A percentile compares a stretch with the other conserved stretches of the same genome.
Evolutionary conservation across 495 filamentous ascomycete species (phyloP).

Genomic region (Glarea lozoyensis): DNA sequence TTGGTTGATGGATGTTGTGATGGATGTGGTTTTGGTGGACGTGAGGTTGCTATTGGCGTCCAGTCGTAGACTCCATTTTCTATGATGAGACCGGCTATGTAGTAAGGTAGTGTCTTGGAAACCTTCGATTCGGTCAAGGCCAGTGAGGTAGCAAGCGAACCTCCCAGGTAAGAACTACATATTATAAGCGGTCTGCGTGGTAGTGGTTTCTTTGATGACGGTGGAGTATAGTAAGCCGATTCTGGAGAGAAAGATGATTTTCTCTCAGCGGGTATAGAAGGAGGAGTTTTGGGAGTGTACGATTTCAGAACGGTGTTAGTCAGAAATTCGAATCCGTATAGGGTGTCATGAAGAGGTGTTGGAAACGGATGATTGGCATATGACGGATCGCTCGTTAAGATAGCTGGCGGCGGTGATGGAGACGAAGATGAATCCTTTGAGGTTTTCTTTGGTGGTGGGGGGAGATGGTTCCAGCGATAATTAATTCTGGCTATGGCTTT

Average conservation of each 20-base stretch:
- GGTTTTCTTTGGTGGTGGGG: conserved; percentile 1
- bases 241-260: conserved; percentile 13
- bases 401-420: conserved; percentile 8
- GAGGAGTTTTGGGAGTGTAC: not conserved
- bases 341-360: conserved; percentile 37
- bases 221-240: conserved; percentile 14
- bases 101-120: conserved; percentile 8
- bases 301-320: conserved; percentile 3
- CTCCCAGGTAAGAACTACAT: conserved; percentile 41
- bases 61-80: conserved; percentile 47
- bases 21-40: not conserved
- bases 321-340: conserved; percentile 32
- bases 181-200: conserved; percentile 28
- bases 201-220: not conserved
- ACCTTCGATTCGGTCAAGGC: conserved; percentile 36
- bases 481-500: conserved; percentile 15
- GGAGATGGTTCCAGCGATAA: conserved; percentile 19
- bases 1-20: conserved; percentile 3
- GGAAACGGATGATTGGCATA: conserved; percentile 24
- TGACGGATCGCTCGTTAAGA: not conserved
- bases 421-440: conserved; percentile 1
- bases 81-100: conserved; percentile 33
- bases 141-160: conserved; percentile 36
- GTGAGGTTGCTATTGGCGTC: conserved; percentile 22
- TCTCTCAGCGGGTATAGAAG: not conserved